phyloP scores from a whole-genome alignment of 2,329 filamentous ascomycete species.

The Lizonia empirigonia region DNA sequence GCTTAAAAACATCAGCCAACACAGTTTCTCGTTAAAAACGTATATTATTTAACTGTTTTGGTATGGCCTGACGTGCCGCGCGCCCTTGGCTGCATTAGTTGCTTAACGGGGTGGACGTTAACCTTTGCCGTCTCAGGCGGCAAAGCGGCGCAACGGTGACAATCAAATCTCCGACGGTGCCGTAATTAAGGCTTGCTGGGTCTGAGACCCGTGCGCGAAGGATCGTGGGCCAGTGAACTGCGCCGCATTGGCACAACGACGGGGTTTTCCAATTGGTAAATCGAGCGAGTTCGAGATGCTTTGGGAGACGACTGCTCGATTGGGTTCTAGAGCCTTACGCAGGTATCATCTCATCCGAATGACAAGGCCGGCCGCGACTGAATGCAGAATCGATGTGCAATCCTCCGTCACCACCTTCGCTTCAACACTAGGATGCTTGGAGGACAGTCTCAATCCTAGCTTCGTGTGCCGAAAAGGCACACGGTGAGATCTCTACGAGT shows the following conservation, averaged over 20 bases:
- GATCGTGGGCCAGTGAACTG: conserved; percentile 5
- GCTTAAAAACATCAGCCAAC: too few relatives aligned
- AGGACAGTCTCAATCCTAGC: neutral
- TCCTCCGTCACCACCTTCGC: neutral
- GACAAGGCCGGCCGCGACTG: neutral
- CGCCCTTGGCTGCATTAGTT: too few relatives aligned
- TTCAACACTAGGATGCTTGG: neutral
- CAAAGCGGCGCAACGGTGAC: conserved; percentile 6
- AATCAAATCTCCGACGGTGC: neutral
- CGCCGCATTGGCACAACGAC: conserved; percentile 1
- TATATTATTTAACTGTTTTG: too few relatives aligned
- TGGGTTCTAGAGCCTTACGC: neutral
- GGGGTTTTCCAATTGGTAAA: neutral
- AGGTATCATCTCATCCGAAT: neutral
- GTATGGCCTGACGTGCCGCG: too few relatives aligned
- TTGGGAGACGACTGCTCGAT: neutral
- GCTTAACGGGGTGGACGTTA: too few relatives aligned
- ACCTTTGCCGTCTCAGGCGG: neutral
- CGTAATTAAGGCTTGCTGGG: neutral
- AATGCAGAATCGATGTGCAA: neutral
- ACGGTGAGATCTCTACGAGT: neutral
- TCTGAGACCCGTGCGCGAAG: neutral
- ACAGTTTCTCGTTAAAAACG: too few relatives aligned
- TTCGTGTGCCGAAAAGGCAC: neutral
- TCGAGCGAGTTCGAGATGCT: neutral